phyloP scores from a whole-genome alignment of 345 rosid species.

The Sonneratia caseolaris region DNA sequence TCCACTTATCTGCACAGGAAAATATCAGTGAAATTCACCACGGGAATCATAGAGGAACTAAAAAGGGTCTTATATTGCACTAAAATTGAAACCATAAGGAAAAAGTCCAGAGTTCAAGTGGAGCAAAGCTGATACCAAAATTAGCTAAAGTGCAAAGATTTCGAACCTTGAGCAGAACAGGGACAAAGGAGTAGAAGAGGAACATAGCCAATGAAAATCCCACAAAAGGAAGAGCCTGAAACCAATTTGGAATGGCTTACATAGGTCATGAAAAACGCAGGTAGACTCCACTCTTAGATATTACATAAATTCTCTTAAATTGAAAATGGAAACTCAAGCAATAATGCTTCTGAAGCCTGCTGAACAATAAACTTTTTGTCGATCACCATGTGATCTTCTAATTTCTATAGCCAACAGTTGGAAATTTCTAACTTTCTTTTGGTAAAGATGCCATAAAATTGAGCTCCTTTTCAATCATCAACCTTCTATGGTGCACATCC shows the following conservation, averaged over 20 bases:
- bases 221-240: constrained; percentile 64
- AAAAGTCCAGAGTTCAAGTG: not conserved
- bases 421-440: not conserved
- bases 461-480: not conserved
- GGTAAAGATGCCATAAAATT: not conserved
- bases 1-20: constrained; percentile 45
- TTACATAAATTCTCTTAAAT: too few species aligned
- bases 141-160: not conserved
- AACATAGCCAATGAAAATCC: constrained; percentile 57
- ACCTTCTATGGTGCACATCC: not conserved
- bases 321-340: not conserved
- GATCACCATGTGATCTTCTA: not conserved
- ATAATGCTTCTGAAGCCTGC: not conserved
- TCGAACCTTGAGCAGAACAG: constrained; percentile 73
- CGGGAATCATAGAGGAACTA: not conserved
- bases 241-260: constrained; percentile 11
- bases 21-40: not conserved
- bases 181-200: constrained; percentile 71
- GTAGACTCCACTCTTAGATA: not conserved
- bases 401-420: not conserved
- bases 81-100: not conserved
- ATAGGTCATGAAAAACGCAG: constrained; percentile 1
- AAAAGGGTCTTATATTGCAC: not conserved
- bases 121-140: not conserved
- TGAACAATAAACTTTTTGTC: not conserved